Evolutionary conservation across 345 rosid species (phyloP), one percentile per base, ranked within the genome.

Genomic region (Eucalyptus regnans): DNA sequence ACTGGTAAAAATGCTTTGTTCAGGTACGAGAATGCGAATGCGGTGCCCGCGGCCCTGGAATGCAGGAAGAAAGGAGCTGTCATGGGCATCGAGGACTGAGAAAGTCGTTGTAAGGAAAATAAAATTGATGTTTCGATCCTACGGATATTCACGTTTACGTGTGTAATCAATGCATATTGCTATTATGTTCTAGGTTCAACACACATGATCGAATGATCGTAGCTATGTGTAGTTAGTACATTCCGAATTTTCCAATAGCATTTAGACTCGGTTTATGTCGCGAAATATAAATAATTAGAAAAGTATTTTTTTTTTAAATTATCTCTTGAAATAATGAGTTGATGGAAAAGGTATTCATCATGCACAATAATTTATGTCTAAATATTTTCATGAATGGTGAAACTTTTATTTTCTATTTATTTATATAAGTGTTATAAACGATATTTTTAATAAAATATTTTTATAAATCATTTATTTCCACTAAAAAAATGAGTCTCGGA

Each of bases 11-110:
- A 29, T 2, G 56, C 66, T 44, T 41, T 81, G 7, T 87, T 90
- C 87, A 14, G 49, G 50, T 88, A 86, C n/a, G 60, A 64, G 62
- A 87, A 86, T 25, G 83, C 86, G 15, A 88, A 88, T 9, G 90
- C 50, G 4, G 85, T 86, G 29, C 92, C 94, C 4, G 0, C 80
- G 31, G 79, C 41, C 6, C 37, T 91, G 76, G 92, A 91, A 60
- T 93, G 94, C 94, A 90, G 91, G 85, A 88, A 68, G 83, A 88
- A 89, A 88, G 93, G 95, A 29, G 92, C 89, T 25, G 93, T 92
- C 18, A 91, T 91, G 31, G 51, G 68, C 6, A 27, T 93, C 51
- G 90, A 91, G 88, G 87, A 93, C 89, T 92, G 91, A 88, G 92
- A 88, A 41, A 66, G 87, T 64, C 84, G 90, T 17, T 91, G 95